phyloP scores from a whole-genome alignment of 305 asterid species.

The Petunia hybrid region DNA sequence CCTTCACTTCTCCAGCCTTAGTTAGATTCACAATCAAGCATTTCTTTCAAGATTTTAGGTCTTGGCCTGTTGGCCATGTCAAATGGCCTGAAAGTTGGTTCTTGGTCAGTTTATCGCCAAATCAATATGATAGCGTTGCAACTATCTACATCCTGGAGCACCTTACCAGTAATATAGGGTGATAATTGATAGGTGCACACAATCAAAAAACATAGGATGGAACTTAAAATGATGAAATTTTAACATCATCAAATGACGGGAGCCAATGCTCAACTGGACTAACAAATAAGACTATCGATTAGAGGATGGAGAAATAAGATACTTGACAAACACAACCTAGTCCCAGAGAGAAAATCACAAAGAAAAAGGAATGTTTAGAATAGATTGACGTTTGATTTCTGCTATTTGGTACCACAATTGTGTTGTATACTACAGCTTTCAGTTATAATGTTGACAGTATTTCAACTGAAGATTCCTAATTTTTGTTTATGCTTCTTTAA shows the following conservation, averaged over 20 bases:
- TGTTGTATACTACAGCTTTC: neutral
- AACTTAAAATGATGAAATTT: neutral
- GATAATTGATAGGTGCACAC: neutral
- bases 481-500: neutral
- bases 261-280: neutral
- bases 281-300: neutral
- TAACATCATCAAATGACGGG: neutral
- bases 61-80: neutral
- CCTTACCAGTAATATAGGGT: neutral
- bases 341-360: neutral
- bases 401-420: neutral
- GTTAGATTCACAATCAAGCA: neutral
- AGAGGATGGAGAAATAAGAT: neutral
- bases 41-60: neutral
- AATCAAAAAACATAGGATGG: neutral
- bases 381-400: neutral
- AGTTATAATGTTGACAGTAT: neutral
- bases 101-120: neutral
- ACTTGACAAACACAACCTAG: neutral
- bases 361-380: neutral
- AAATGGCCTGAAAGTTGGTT: conserved; percentile 8
- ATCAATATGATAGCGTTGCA: neutral
- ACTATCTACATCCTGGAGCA: neutral
- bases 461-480: neutral
- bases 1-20: neutral